Base-by-base conservation (phyloP, 192 early-diverging fungal genomes). In the Coemansia sp. region DNA sequence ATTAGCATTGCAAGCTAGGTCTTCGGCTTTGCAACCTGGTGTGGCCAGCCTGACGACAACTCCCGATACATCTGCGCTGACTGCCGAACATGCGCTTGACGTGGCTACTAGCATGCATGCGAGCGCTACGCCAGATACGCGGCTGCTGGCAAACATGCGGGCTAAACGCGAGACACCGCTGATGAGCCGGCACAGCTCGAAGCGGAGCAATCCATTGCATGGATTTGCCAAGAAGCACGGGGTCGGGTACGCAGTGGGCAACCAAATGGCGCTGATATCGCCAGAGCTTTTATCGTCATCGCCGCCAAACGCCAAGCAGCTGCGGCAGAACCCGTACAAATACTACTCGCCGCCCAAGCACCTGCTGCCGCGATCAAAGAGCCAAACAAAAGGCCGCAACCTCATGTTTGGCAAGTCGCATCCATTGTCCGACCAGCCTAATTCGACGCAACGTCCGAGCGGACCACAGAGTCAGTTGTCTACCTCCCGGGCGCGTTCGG, bases 321-420 rank as follows among this genome's bases (percentile, higher is more conserved):
- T 79, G 67, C 67, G 71, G 17, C 54, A 69, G 35, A 67, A 79
- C 41, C 71, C 76, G 12, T 79, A 79, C 70, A 73, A 70, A 35
- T 73, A 79, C 39, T 79, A 73, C 62, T 79, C 76, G 67, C 76
- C 76, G 35, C 76, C 76, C 22, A 79, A 79, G 57, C 73, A 53
- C 29, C 22, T 63, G 10, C 27, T 60, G 38, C 60, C 56, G 7
- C 62, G 72, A 5, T 38, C 48, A 0, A 21, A 47, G n/a, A 41
- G 43, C 5, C 63, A 66, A 50, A 9, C 49, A 32, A 70, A 63
- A 48, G 68, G 65, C 19, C 63, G 76, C 27, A 79, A 70, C 15
- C 64, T 79, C 10, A 53, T 67, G 63, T 58, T 73, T 21, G 67
- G 67, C 24, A 39, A 24, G 23, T 39, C 43, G 47, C 53, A 55